Conservation (phyloP, 2,329 filamentous ascomycete species). For the Penicillium sumatraense region DNA sequence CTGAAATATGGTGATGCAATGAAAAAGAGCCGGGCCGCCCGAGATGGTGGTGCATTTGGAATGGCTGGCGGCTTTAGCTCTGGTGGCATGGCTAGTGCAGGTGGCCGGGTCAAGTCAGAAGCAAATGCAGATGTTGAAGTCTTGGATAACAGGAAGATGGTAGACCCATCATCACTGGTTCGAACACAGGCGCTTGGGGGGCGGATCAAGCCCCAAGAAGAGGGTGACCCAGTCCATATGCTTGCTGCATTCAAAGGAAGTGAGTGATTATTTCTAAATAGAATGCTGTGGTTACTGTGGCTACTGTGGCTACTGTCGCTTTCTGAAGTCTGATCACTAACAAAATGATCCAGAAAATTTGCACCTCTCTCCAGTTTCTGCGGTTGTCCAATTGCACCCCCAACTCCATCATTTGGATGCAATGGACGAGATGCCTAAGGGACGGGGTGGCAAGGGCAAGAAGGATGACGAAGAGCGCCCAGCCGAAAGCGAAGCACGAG, state of each 20-base stretch:
- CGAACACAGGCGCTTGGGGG: constrained; percentile 84
- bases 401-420: constrained; percentile 95
- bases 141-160: constrained; percentile 34
- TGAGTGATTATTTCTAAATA: constrained; percentile 48
- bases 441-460: constrained; percentile 38
- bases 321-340: constrained; percentile 12
- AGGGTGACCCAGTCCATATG: constrained; percentile 79
- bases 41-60: constrained; percentile 70
- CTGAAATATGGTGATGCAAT: constrained; percentile 81
- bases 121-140: constrained; percentile 34
- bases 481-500: constrained; percentile 63
- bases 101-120: constrained; percentile 31
- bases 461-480: constrained; percentile 53
- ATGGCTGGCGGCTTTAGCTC: constrained; percentile 75
- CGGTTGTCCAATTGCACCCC: constrained; percentile 85
- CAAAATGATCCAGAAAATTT: constrained; percentile 67
- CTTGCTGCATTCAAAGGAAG: constrained; percentile 86
- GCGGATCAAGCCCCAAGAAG: constrained; percentile 70
- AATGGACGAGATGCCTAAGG: constrained; percentile 65
- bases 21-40: constrained; percentile 55
- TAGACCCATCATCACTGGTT: constrained; percentile 60
- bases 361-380: constrained; percentile 81
- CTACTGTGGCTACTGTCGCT: not conserved
- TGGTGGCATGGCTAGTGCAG: constrained; percentile 48
- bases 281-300: not conserved